phyloP scores from a whole-genome alignment of 2,329 filamentous ascomycete species.

The Coniochaeta sp. region DNA sequence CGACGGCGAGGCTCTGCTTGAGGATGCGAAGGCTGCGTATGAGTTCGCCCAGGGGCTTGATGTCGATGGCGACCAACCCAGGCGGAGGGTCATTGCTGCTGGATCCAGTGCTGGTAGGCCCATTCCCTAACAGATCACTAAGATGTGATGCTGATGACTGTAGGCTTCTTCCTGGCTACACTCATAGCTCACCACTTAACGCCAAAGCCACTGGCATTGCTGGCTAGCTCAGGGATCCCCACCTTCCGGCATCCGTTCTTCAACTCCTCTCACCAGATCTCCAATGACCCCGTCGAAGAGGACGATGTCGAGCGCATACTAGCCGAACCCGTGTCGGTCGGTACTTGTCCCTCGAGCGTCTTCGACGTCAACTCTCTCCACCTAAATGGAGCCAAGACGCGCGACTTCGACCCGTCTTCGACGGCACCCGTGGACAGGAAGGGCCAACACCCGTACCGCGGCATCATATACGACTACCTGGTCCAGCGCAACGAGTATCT shows the following conservation, averaged over 20 bases:
- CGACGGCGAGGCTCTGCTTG: conserved; percentile 17
- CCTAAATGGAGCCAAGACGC: conserved; percentile 18
- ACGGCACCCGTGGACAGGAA: neutral
- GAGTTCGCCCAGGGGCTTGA: conserved; percentile 19
- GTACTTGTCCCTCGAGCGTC: conserved; percentile 9
- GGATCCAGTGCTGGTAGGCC: conserved; percentile 26
- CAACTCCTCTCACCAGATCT: conserved; percentile 23
- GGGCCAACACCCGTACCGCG: conserved; percentile 8
- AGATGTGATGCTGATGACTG: neutral
- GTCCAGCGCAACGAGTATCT: conserved; percentile 22
- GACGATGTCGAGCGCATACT: conserved; percentile 17
- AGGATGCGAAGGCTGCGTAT: conserved; percentile 25
- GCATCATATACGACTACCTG: conserved; percentile 25
- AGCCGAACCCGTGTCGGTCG: conserved; percentile 16
- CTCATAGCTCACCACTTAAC: conserved; percentile 21
- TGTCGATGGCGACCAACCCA: neutral
- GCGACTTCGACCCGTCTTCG: conserved; percentile 9
- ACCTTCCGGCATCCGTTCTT: conserved; percentile 29
- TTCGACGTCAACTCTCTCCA: conserved; percentile 21
- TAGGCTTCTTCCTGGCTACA: conserved; percentile 24
- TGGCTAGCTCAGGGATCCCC: conserved; percentile 27
- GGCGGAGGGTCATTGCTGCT: conserved; percentile 21
- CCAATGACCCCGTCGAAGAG: conserved; percentile 18
- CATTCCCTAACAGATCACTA: neutral
- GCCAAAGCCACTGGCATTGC: conserved; percentile 22